Evolutionary conservation across 768 basidiomycete genomes (phyloP).

Genomic region (Pleurotus citrinopileatus): DNA sequence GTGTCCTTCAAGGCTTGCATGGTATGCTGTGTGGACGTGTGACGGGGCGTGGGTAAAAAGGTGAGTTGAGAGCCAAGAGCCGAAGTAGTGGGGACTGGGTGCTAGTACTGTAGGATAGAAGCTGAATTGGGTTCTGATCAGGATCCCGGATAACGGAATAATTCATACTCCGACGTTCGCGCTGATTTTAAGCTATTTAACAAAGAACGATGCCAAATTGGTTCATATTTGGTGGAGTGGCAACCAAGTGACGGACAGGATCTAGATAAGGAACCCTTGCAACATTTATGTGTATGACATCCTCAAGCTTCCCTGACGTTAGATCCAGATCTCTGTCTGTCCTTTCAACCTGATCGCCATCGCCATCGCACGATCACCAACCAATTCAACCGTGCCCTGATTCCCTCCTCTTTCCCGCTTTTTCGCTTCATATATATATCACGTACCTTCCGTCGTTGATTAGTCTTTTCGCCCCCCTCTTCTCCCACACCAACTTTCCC

Average conservation of each 20-base stretch:
- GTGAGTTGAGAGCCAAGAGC: neutral
- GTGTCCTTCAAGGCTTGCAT: too few species aligned
- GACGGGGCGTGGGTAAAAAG: neutral
- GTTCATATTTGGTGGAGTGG: conserved; percentile 9
- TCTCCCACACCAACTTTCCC: conserved; percentile 27
- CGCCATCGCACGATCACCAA: conserved; percentile 53
- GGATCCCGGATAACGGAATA: conserved; percentile 10
- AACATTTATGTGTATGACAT: conserved; percentile 30
- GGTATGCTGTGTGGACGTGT: too few species aligned
- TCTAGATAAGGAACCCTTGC: conserved; percentile 6
- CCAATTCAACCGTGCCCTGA: conserved; percentile 41
- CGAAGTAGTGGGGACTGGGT: neutral
- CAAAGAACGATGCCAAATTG: conserved; percentile 9
- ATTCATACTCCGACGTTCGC: conserved; percentile 8
- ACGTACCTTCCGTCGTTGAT: conserved; percentile 37
- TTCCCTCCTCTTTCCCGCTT: conserved; percentile 38
- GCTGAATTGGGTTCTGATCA: conserved; percentile 7
- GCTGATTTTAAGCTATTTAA: conserved; percentile 11
- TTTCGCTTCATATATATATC: conserved; percentile 57
- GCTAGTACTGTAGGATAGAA: conserved; percentile 1
- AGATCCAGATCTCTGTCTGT: conserved; percentile 38
- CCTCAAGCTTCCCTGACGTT: conserved; percentile 36
- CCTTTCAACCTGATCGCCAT: conserved; percentile 57
- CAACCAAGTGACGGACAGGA: conserved; percentile 5
- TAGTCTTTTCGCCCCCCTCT: conserved; percentile 49